Evolutionary conservation across 2,329 filamentous ascomycete genomes (phyloP), one percentile per base, ranked within the genome.

Genomic region (Nannizzia gypsea): DNA sequence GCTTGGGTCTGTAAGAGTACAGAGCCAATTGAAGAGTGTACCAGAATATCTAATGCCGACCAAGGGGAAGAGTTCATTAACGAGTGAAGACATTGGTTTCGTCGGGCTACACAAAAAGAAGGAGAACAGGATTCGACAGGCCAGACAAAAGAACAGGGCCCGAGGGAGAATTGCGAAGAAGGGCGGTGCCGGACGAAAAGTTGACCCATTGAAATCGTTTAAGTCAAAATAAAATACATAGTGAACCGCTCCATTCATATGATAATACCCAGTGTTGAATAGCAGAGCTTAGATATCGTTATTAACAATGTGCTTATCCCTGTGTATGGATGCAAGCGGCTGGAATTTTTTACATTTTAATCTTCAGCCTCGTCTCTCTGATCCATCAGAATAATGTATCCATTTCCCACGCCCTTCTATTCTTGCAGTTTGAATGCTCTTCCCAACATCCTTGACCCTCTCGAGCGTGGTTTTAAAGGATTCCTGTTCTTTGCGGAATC

Each of bases 1-100:
- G 72, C 79, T 95, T 60, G 83, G 90, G 62, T 85, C 90, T 24
- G 89, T 91, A 13, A 80, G 89, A 61, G 85, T 90, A 52, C 91
- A 97, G 74, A 82, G 88, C 6, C 93, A 99, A 77, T 77, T 99
- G 64, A 95, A 90, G 74, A 89, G 96, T 72, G 88, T 99, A 1
- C 93, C 93, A 0, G 91, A 96, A 54, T 99, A 99, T 71, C 76
- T 99, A 57, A 78, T 99, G 67, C 93, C 93, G 76, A 81, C 73
- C 69, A 90, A 83, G 69, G 86, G 86, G 46, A 87, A 83, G 72
- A 86, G 87, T 68, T 85, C 81, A 0, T 75, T 89, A 58, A 81
- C 81, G 36, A 76, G 80, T 13, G 81, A 82, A 26, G 81, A 89
- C 61, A 79, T 90, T 59, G 89, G 89, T 1, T 93, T 90, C 67